A percentile compares a stretch with the other conserved stretches of the same genome.
Conservation (phyloP, 208 protist genomes). For the Acanthamoeba castellanii region DNA sequence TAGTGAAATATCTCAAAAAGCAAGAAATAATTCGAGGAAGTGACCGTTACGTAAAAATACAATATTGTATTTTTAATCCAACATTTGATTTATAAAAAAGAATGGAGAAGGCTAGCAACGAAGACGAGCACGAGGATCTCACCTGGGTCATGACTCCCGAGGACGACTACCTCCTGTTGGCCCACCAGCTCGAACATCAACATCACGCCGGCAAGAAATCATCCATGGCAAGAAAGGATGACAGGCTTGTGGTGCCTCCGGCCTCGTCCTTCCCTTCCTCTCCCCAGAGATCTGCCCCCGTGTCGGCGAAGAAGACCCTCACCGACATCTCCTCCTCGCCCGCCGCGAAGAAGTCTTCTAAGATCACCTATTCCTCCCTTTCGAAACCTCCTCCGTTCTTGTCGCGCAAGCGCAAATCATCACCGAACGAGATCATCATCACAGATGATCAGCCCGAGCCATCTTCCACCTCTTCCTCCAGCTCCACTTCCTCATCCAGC, state of each 20-base stretch:
- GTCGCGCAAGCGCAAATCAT: background rate
- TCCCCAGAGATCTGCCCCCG: background rate
- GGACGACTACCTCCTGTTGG: background rate
- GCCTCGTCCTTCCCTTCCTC: background rate
- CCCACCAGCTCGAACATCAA: background rate
- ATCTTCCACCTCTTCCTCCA: background rate
- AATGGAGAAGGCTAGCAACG: background rate
- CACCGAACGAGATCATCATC: background rate
- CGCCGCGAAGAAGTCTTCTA: background rate
- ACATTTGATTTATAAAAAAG: too few relatives aligned
- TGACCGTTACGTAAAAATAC: background rate
- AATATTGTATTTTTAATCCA: background rate
- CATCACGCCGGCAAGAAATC: background rate
- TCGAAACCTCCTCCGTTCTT: background rate
- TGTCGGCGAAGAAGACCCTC: background rate
- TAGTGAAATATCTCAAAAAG: background rate
- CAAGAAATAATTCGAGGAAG: background rate
- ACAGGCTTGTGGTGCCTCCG: background rate
- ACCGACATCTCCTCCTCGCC: background rate
- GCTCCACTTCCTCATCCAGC: background rate
- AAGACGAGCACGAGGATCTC: background rate
- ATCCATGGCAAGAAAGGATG: background rate
- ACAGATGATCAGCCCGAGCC: background rate
- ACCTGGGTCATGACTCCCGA: background rate
- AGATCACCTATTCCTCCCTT: background rate